A percentile compares a stretch with the other conserved stretches of the same genome.
Conservation (phyloP, 2,329 filamentous ascomycete species). For the Huntiella omanensis region DNA sequence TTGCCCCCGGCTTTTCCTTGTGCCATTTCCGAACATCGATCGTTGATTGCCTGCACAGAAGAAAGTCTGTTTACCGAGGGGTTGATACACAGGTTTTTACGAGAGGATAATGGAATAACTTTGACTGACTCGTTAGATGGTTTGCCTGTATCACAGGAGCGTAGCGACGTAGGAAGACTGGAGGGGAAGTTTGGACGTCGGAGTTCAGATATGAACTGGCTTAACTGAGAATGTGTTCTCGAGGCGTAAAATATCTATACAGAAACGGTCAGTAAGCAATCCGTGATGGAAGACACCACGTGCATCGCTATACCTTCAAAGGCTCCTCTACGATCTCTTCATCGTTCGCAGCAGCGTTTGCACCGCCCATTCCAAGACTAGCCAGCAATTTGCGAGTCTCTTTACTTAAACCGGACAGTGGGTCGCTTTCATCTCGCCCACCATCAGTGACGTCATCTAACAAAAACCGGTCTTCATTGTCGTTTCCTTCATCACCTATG, state of each 20-base stretch:
- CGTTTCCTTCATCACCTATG: constrained; percentile 16
- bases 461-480: constrained; percentile 52
- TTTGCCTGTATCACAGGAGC: constrained; percentile 9
- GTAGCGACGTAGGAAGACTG: constrained; percentile 35
- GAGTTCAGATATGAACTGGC: constrained; percentile 72
- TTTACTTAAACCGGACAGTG: constrained; percentile 43
- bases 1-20: constrained; percentile 41
- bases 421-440: constrained; percentile 19
- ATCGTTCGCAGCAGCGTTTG: constrained; percentile 20
- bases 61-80: constrained; percentile 54
- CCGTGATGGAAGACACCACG: background rate
- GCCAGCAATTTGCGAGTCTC: constrained; percentile 60
- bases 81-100: constrained; percentile 84
- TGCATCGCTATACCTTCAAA: constrained; percentile 35
- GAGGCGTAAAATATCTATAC: constrained; percentile 70
- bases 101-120: constrained; percentile 65
- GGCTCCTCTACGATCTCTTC: constrained; percentile 38
- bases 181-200: constrained; percentile 60
- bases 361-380: constrained; percentile 33
- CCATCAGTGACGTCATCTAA: constrained; percentile 49
- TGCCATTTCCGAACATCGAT: constrained; percentile 78
- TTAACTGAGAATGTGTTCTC: constrained; percentile 77
- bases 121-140: constrained; percentile 35
- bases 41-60: constrained; percentile 69
- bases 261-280: constrained; percentile 16